A percentile compares a stretch with the other conserved stretches of the same genome.
phyloP scores from a whole-genome alignment of 768 basidiomycete genomes.

The Mycena olivaceomarginata region DNA sequence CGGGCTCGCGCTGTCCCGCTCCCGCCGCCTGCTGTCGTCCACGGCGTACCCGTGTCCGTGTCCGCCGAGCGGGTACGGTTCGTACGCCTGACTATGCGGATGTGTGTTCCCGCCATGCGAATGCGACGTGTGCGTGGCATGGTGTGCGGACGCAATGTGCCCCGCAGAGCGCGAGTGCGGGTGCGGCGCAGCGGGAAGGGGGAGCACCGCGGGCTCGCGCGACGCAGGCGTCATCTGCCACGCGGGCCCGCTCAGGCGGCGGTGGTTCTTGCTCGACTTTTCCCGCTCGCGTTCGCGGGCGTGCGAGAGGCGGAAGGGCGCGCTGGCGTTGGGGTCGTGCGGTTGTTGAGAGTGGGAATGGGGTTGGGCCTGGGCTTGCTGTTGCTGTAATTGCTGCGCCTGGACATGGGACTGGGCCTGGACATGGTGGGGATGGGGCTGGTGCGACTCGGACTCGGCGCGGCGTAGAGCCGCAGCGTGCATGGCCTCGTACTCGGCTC shows the following conservation, averaged over 20 bases:
- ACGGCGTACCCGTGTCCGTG: no score
- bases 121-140: no score
- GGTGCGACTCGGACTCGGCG: conserved; percentile 67
- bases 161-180: conserved; percentile 63
- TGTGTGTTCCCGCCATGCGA: no score
- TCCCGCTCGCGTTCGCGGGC: conserved; percentile 43
- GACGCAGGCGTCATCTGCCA: conserved; percentile 70
- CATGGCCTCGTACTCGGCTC: conserved; percentile 91
- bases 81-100: no score
- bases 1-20: conserved; percentile 32
- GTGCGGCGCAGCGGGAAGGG: conserved; percentile 1
- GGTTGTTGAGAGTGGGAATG: not conserved
- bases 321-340: not conserved
- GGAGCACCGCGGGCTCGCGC: conserved; percentile 54
- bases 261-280: conserved; percentile 54
- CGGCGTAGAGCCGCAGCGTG: conserved; percentile 81
- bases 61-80: no score
- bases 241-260: conserved; percentile 74
- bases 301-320: conserved; percentile 40
- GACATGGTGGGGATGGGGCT: no score
- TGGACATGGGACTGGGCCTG: not conserved
- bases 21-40: conserved; percentile 9
- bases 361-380: not conserved
- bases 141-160: conserved; percentile 50
- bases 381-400: no score